These are phyloP conservation scores for Tylopilus felleus DNA, from an alignment of 768 basidiomycete genomes.

Conservation along the genomic window DNA sequence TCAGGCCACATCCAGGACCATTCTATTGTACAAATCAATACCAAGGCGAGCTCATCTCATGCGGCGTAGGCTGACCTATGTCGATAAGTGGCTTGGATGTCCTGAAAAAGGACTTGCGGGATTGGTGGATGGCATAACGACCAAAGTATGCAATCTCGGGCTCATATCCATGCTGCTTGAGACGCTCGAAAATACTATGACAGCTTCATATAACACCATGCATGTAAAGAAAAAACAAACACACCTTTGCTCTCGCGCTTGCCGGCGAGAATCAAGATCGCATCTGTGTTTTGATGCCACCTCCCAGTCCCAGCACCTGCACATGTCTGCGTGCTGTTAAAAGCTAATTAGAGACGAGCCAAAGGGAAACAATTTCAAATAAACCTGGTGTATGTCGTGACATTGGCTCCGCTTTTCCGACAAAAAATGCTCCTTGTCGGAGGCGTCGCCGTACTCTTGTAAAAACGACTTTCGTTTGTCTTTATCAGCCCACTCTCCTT, in stretches of 20 bases:
- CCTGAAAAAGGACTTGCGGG: constrained; percentile 2
- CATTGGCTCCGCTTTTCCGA: background rate
- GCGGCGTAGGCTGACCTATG: background rate
- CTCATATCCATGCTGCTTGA: constrained; percentile 3
- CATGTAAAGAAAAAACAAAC: background rate
- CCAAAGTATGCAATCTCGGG: constrained; percentile 3
- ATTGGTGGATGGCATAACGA: background rate
- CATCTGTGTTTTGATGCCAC: background rate
- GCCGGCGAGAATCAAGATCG: background rate
- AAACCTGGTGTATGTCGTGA: background rate
- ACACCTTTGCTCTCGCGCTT: background rate
- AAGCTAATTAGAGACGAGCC: background rate
- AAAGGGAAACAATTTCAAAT: no score
- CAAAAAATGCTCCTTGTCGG: background rate
- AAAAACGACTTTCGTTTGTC: background rate
- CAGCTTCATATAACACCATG: background rate
- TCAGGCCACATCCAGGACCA: background rate
- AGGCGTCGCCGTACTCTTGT: background rate
- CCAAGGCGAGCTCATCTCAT: no score
- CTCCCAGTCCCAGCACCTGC: background rate
- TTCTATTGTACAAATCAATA: background rate
- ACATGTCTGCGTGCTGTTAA: background rate
- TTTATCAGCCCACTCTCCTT: background rate
- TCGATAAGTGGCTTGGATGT: constrained; percentile 5
- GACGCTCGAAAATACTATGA: constrained; percentile 9